Base-by-base conservation (phyloP, 371 early-diverging fungal genomes). In the Saksenaea oblongispora region DNA sequence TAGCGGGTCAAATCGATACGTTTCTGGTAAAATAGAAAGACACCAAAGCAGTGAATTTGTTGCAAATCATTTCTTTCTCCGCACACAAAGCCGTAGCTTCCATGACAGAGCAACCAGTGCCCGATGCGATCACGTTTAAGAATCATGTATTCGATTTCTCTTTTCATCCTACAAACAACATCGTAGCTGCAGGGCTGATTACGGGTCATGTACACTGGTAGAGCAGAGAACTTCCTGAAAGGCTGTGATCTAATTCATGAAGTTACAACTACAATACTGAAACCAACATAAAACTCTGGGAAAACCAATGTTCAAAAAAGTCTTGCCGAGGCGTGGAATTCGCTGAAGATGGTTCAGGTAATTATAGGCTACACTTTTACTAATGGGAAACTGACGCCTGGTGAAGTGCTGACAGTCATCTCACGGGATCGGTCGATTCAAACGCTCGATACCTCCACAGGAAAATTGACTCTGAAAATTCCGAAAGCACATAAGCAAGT, bases 371-470 rank as follows among this genome's bases (percentile, higher is more conserved):
- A 24, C 13, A 13, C 8, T 18, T 41, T 15, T n/a, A 37, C 14
- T 8, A 14, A 5, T 34, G 56, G 7, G 18, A 17, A 35, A 34
- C 36, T 57, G 18, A 39, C 5, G 14, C 35, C 15, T 34, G 24
- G 18, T 54, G 36, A 57, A 89, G 86, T 70, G 13, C 72, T 93
- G 13, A 89, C 79, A 67, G 85, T 89, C 1, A 90, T 85, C 15
- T 93, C 95, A 2, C 83, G 86, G 65, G 95, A 95, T 73, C 80
- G 84, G 62, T 84, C 91, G 11, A 85, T 94, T 47, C 87, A 88
- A 58, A 81, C 88, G 17, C 59, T 94, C 54, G 91, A 94, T 67
- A 69, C 85, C 9, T 69, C 72, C 36, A 91, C 88, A 0, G 91
- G 91, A 17, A 74, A 82, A 54, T 73, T 89, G 15, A 68, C 80